Base-by-base conservation (phyloP, 139 green algal genomes). In the Chlorella ohadii region DNA sequence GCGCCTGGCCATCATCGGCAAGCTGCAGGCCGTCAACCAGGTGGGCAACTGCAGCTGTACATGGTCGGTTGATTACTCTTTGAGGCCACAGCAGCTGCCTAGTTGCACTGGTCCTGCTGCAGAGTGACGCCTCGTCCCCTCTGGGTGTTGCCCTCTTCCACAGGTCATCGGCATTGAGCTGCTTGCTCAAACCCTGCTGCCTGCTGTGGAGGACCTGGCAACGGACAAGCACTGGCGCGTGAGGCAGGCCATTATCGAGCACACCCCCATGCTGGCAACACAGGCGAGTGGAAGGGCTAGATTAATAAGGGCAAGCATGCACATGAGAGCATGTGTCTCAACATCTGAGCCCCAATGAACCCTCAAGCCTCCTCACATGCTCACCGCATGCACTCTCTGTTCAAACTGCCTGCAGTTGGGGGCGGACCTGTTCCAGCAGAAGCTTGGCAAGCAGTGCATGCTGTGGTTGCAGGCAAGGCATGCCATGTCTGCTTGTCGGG, bases 141-240 rank as follows among this genome's bases (percentile, higher is more conserved):
- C 65, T 66, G 13, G 4, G n/a, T 4, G 41, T 7, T 77, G 39
- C 34, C 12, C 16, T 22, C 19, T 27, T 65, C 17, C 20, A 55
- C 86, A 96, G 89, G 96, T 99, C 23, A 97, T 99, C 51, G 96
- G 97, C 85, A 96, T 98, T 22, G 95, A 99, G 63, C 92, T 98
- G 71, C 90, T 99, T 47, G 94, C 93, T 9, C 65, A 99, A 89
- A 68, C 78, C 15, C 89, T 99, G 82, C 91, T 99, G 84, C 97
- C 97, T 0, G 97, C 97, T 0, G 97, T 99, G 66, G 94, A 98
- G 85, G 96, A 99, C 83, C 92, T 99, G 33, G 96, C 97, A 33
- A 63, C 61, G 12, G 97, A 99, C 92, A 95, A 96, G 87, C 96
- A 99, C 88, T 99, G 97, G 97, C 94, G 97, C 33, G 97, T 99